Evolutionary conservation across 805 yeast genomes (phyloP), one percentile per base, ranked within the genome.

Genomic region (Candida caryicola): DNA sequence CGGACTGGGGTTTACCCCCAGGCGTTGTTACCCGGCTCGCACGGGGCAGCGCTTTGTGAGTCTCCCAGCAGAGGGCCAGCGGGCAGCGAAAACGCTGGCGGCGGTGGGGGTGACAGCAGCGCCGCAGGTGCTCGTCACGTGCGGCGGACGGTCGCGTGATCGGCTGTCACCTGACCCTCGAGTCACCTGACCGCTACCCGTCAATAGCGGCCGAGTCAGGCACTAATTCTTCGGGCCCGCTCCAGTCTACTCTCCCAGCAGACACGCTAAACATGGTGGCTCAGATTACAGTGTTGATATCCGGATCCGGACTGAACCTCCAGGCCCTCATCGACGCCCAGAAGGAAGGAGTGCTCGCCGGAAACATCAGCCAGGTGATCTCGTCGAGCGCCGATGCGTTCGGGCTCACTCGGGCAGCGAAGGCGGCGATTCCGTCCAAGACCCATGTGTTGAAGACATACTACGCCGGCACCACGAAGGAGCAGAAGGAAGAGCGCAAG

Each of bases 221-320:
- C n/a, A n/a, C n/a, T n/a, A n/a, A n/a, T n/a, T n/a, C n/a, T n/a
- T n/a, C n/a, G n/a, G n/a, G n/a, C n/a, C n/a, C n/a, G n/a, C n/a
- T n/a, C n/a, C n/a, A n/a, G n/a, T n/a, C n/a, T n/a, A n/a, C n/a
- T n/a, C n/a, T n/a, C n/a, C n/a, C n/a, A n/a, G n/a, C n/a, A n/a
- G n/a, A n/a, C n/a, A n/a, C n/a, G n/a, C n/a, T n/a, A n/a, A n/a
- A 23, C 36, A 37, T 37, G 44, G 25, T 17, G 17, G 17, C 39
- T 29, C 50, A 44, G 34, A 77, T 85, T 40, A 69, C 85, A 8
- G 97, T 93, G 0, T 75, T 93, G 27, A 93, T 93, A 16, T 90
- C 98, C 0, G 99, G 99, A 0, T 82, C 84, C 19, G 99, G 99
- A 1, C 81, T 97, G n/a, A 93, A 93, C 55, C 69, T 93, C 28